Evolutionary conservation across 2,329 filamentous ascomycete genomes (phyloP), one percentile per base, ranked within the genome.

Genomic region (Claviceps africana): DNA sequence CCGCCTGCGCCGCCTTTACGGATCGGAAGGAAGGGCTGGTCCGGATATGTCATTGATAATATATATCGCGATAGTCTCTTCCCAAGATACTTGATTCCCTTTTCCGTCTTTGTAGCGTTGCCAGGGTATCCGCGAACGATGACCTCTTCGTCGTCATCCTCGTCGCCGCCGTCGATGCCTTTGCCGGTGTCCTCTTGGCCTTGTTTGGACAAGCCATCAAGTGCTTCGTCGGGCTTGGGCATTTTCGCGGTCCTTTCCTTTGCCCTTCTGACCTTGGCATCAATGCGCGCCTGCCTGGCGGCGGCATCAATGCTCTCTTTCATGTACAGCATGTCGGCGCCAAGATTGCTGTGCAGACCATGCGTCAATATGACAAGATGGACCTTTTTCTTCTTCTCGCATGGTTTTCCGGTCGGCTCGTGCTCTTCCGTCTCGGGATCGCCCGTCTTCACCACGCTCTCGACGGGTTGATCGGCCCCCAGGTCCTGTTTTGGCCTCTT

Each of bases 271-370:
- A 72, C 75, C 64, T 76, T 83, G 39, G 82, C 80, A 65, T 87
- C 83, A 48, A 81, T 71, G 59, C 83, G 83, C 30, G 87, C 85
- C 63, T 91, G 82, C 60, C 74, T 83, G 4, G 84, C 85, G 2
- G 87, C 83, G 30, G 82, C 81, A 69, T 98, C 93, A 56, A 98
- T 97, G 67, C 88, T 95, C 68, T 98, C 93, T 64, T 98, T 98
- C 65, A 98, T 71, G 64, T 87, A 98, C 21, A 98, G 74, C 93
- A 98, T 95, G 65, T 98, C 93, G 22, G 89, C 86, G 5, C 93
- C 88, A 13, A 96, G 75, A 65, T 98, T 98, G 68, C 91, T 95
- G 67, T 98, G 93, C 56, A 98, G 68, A 0, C 93, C 93, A 70
- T 98, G 93, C 0, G 93, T 97, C 48, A 98, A 70, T 35, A 98